Base-by-base conservation (phyloP, 176 grass and related monocot genomes). In the Oryza rufipogon region DNA sequence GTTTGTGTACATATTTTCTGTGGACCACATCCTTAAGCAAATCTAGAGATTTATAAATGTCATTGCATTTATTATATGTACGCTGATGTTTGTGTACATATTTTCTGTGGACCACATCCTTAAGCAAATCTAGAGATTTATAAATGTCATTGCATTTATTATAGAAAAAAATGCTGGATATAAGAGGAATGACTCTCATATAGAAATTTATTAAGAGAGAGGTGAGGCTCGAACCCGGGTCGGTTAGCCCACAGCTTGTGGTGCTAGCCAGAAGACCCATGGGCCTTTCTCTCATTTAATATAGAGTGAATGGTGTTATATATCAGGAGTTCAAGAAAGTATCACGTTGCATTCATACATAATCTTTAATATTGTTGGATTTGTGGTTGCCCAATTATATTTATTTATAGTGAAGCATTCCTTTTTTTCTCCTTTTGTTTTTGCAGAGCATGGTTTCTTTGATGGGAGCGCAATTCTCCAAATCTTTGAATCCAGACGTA, bases 401-500 rank as follows among this genome's bases (percentile, higher is more conserved):
- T 14, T 46, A n/a, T 47, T 25, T 14, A 84, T 23, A 36, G 11
- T 46, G 45, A 9, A 17, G 11, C 58, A 28, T 44, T 38, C 5
- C 60, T 6, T 54, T 7, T 34, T 51, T 77, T 11, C 66, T 76
- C 20, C 84, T 70, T n/a, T 79, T n/a, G 75, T 13, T 46, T 76
- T 86, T 86, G 64, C 78, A 98, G 96, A 98, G 88, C 84, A 93
- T 98, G 96, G 93, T 93, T 19, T 80, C 87, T 39, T 88, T 98
- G 89, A 98, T 98, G 96, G 96, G 96, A 33, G 89, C 92, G 30
- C 69, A 79, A 6, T 98, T 98, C 82, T 95, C 92, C 47, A 98
- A 95, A 73, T 81, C 93, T 61, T 80, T 98, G 75, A 66, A 87
- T 52, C 92, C 89, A 88, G 83, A 90, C 42, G 39, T 69, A 67